Evolutionary conservation across 148 eudicot species (phyloP), one percentile per base, ranked within the genome.

Genomic region (Beta vulgaris): DNA sequence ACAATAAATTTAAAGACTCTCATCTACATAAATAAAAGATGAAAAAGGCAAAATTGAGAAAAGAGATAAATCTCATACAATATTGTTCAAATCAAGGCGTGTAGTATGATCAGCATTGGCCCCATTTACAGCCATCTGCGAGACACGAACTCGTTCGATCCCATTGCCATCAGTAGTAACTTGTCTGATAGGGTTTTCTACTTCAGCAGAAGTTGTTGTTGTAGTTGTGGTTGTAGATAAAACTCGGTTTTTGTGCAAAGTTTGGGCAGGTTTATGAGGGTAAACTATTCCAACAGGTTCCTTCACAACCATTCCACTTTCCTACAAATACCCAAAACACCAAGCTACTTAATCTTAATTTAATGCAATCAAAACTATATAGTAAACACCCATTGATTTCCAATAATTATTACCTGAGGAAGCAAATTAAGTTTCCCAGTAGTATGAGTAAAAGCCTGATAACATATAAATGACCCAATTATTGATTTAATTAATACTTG

Each of bases 341-440:
- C 23, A 64, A 29, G 40, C 9, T 54, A 68, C 57, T 62, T n/a
- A n/a, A n/a, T n/a, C n/a, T n/a, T n/a, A n/a, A n/a, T n/a, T n/a
- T n/a, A n/a, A n/a, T n/a, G n/a, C n/a, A n/a, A n/a, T n/a, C n/a
- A n/a, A n/a, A n/a, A n/a, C n/a, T n/a, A n/a, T n/a, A n/a, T n/a
- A n/a, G n/a, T n/a, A n/a, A n/a, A n/a, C n/a, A n/a, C n/a, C n/a
- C n/a, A n/a, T n/a, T n/a, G n/a, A n/a, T n/a, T n/a, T n/a, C n/a
- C n/a, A n/a, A n/a, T n/a, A n/a, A n/a, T n/a, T n/a, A 15, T 46
- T 39, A 87, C 97, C 93, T 86, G 94, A 14, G 94, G 92, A 48
- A 93, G 86, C 64, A 84, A 74, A 85, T 90, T 88, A 28, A 91
- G 79, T 39, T 83, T 87, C 62, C 81, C 69, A 18, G 78, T 66